Evolutionary conservation across 192 early-diverging fungal genomes (phyloP), one percentile per base, ranked within the genome.

Genomic region (Entrophospora sp.): DNA sequence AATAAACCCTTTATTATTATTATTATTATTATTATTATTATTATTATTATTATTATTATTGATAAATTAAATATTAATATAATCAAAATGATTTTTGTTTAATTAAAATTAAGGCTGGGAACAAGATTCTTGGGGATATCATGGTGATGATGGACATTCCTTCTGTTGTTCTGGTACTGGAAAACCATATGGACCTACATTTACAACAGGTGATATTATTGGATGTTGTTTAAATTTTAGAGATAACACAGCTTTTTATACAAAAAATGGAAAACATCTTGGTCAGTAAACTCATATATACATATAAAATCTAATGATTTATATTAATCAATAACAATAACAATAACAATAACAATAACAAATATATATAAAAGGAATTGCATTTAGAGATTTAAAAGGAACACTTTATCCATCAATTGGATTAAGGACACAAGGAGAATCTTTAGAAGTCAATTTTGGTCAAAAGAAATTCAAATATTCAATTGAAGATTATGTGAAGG

Each of bases 211-310:
- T n/a, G 94, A 97, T 74, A 82, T 87, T 0, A 85, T 94, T 62
- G 94, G 93, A 6, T 93, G 92, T 70, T 78, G 90, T 8, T 74
- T 97, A 10, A 91, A 94, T 70, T 93, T 91, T 77, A 59, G 67
- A 42, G 71, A 75, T 40, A 75, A 66, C 31, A 80, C 81, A n/a
- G 78, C 86, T 2, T 92, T 91, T 67, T 97, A 89, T 66, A 95
- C 92, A 8, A 91, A 87, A 64, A 97, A 97, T 68, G 93, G 94
- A 16, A 67, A 83, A 18, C 76, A 77, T 53, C 79, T 89, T 22
- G 83, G 75, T 67, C 14, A 57, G 40, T 22, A 25, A 24, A 24
- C 43, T 56, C 46, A 12, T 3, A 35, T 38, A 25, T 34, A n/a
- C 6, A 1, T 36, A 27, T 16, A 37, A 20, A 58, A 27, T 8